These are phyloP conservation scores for Ascochyta rabiei DNA, from an alignment of 2,329 filamentous ascomycete genomes.

Conservation along the genomic window DNA sequence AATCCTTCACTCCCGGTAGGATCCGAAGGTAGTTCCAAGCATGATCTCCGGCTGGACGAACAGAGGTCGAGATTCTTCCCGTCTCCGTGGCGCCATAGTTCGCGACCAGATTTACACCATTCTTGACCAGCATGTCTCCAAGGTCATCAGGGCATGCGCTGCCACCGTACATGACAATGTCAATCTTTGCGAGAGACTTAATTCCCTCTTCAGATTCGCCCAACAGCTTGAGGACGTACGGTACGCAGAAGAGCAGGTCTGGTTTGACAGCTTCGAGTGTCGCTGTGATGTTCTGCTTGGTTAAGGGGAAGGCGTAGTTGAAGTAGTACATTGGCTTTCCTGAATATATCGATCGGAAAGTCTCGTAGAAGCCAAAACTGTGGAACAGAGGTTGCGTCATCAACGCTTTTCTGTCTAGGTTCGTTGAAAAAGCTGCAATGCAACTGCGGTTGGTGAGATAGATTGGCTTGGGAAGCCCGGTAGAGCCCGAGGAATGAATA, in stretches of 20 bases:
- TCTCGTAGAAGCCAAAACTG: conserved; percentile 33
- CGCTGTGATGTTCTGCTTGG: conserved; percentile 24
- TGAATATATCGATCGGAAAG: conserved; percentile 31
- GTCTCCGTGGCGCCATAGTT: conserved; percentile 68
- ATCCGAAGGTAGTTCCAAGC: conserved; percentile 67
- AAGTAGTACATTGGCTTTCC: conserved; percentile 34
- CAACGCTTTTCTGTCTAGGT: conserved; percentile 27
- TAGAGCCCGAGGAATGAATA: conserved; percentile 62
- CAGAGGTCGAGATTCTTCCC: conserved; percentile 67
- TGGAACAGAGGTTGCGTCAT: conserved; percentile 36
- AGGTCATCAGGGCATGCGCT: conserved; percentile 65
- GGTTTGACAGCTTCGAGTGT: conserved; percentile 39
- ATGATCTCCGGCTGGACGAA: conserved; percentile 59
- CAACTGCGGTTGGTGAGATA: conserved; percentile 59
- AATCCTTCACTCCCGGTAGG: conserved; percentile 49
- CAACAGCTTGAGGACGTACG: conserved; percentile 68
- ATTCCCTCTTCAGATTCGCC: conserved; percentile 64
- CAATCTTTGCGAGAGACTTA: conserved; percentile 52
- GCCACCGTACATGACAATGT: conserved; percentile 64
- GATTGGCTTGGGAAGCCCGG: conserved; percentile 68
- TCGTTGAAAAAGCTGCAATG: conserved; percentile 26
- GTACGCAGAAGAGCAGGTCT: conserved; percentile 66
- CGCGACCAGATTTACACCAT: conserved; percentile 61
- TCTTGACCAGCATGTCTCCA: conserved; percentile 59
- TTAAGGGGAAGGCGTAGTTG: conserved; percentile 30